Base-by-base conservation (phyloP, 2,329 filamentous ascomycete genomes). In the Botrytis pseudocinerea region DNA sequence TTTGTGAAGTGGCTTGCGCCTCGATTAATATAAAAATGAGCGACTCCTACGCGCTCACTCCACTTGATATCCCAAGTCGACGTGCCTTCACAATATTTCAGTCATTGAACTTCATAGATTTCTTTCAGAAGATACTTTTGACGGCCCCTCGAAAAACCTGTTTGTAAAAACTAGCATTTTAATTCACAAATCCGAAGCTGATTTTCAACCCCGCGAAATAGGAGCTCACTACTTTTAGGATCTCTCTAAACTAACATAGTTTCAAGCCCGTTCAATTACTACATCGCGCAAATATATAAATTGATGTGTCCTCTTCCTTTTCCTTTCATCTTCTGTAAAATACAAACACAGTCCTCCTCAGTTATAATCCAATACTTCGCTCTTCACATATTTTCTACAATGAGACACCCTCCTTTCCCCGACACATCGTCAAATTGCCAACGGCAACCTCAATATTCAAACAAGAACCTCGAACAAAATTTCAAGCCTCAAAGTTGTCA, bases 351-450 rank as follows among this genome's bases (percentile, higher is more conserved):
- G 3, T n/a, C 2, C 12, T 44, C 38, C 4, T 54, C 25, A 16
- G 14, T 54, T 12, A 16, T n/a, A 7, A 0, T 16, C 16, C 12
- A 54, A 16, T 2, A 16, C 48, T 28, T 16, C 0, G 1, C n/a
- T 16, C 6, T 0, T n/a, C 6, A n/a, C 25, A n/a, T 16, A 2
- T 7, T 54, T n/a, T 54, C 25, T 16, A 8, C 14, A 6, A 54
- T 54, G 48, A 2, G 0, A 14, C 5, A 12, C 46, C 22, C 0
- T 9, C 0, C 4, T 25, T 1, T n/a, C 10, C 22, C 4, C 22
- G 46, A 2, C 22, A 0, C 2, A 12, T 25, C 2, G 22, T 22
- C 4, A 25, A 1, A 12, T 48, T 12, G 4, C 46, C 22, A 10
- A 10, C 9, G 2, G 46, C 9, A 12, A 12, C 5, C 25, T 12